Base-by-base conservation (phyloP, 2,329 filamentous ascomycete genomes). In the Colletotrichum navitas region DNA sequence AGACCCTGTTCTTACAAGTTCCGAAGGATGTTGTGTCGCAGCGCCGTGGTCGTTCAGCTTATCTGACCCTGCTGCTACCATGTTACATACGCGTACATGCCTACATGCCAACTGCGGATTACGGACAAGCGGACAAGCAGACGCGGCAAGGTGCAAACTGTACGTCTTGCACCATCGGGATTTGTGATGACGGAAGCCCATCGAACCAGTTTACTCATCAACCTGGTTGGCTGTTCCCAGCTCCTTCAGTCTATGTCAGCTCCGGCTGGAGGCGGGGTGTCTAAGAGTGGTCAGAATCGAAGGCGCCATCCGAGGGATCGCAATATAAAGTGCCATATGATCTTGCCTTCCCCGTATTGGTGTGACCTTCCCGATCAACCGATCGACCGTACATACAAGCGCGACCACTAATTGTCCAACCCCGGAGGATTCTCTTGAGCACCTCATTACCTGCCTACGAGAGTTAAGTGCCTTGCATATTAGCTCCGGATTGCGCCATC, bases 131-230 rank as follows among this genome's bases (percentile, higher is more conserved):
- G 1, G 41, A 24, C 21, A 36, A 56, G 11, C 18, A 32, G 29
- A 21, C 26, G 32, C 29, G n/a, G 52, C 58, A 63, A 49, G 56
- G 56, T 45, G 55, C 67, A 67, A 41, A 62, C 41, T 52, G 36
- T 41, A 54, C 45, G 47, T 68, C 52, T 54, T 59, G 64, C 68
- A 68, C 63, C 71, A 73, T 68, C 45, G 34, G 68, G 63, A 62
- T 71, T 68, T 60, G 63, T 52, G 49, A 73, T 73, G 71, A 73
- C 63, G 63, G 71, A 73, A 73, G 68, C 49, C 12, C 54, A 41
- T 73, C 68, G 71, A 73, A 72, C n/a, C 56, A 51, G 24, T 45
- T 62, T 63, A 36, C 66, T 73, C 45, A 60, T 18, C 58, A 68
- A 61, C 21, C 14, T 47, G 21, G 68, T 36, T 66, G 3, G 8